Evolutionary conservation across 2,329 filamentous ascomycete genomes (phyloP).

Genomic region (Penicillium sp.): DNA sequence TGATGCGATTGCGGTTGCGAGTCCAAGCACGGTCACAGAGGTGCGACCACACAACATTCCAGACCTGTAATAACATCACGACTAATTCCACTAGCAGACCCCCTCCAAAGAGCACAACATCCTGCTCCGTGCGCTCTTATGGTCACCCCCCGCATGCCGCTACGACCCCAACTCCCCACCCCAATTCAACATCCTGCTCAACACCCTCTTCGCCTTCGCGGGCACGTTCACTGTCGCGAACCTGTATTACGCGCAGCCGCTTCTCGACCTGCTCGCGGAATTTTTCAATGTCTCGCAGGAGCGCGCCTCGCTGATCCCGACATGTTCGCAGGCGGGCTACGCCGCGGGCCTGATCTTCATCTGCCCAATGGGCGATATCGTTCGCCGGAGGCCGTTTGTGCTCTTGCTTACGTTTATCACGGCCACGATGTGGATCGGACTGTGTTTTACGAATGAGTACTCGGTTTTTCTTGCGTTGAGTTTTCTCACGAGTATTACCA

Average conservation of each 20-base stretch:
- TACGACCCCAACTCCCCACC: constrained; percentile 71
- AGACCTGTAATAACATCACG: background rate
- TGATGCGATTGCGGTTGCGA: background rate
- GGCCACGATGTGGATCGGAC: constrained; percentile 68
- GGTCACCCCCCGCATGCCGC: constrained; percentile 69
- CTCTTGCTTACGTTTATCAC: constrained; percentile 70
- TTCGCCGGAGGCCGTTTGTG: constrained; percentile 72
- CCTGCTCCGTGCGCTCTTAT: constrained; percentile 49
- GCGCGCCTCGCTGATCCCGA: constrained; percentile 70
- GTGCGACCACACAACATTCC: background rate
- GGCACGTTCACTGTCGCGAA: constrained; percentile 67
- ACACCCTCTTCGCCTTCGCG: constrained; percentile 68
- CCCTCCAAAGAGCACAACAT: background rate
- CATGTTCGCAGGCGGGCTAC: constrained; percentile 79
- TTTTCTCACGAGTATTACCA: constrained; percentile 76
- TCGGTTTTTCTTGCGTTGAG: constrained; percentile 70
- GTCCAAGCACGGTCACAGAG: background rate
- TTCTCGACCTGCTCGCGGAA: constrained; percentile 73
- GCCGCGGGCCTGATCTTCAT: constrained; percentile 74
- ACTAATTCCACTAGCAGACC: background rate
- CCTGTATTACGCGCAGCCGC: constrained; percentile 80
- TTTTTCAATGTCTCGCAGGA: constrained; percentile 75
- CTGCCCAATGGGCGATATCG: constrained; percentile 73
- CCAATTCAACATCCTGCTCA: constrained; percentile 69
- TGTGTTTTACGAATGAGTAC: constrained; percentile 72